Conservation (phyloP, 306 rosid species). For the Fagus sylvatica region DNA sequence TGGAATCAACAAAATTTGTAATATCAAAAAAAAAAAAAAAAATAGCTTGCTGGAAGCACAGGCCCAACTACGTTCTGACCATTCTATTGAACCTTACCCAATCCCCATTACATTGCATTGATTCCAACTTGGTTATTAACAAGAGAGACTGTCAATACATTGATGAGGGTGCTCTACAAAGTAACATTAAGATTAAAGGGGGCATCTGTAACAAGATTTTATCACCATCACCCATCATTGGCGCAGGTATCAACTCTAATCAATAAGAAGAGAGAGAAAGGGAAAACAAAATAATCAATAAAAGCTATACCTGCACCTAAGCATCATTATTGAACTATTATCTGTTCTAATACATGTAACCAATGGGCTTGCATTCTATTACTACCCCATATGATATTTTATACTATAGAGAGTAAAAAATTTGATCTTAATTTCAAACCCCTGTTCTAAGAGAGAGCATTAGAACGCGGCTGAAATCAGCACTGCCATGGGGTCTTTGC, state of each 20-base stretch:
- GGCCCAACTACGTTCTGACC: too few relatives aligned
- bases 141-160: too few relatives aligned
- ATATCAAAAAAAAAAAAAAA: too few relatives aligned
- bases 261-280: too few relatives aligned
- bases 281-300: not conserved
- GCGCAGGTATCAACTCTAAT: not conserved
- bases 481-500: constrained; percentile 16
- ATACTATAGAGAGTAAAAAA: constrained; percentile 24
- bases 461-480: constrained; percentile 27
- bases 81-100: too few relatives aligned
- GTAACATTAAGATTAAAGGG: not conserved
- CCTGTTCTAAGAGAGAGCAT: constrained; percentile 21
- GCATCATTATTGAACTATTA: constrained; percentile 50
- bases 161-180: not conserved
- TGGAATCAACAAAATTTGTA: too few relatives aligned
- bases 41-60: too few relatives aligned
- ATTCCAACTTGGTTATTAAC: too few relatives aligned
- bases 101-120: too few relatives aligned
- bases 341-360: constrained; percentile 58
- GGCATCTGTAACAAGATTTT: not conserved
- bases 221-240: not conserved
- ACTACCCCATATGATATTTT: constrained; percentile 41
- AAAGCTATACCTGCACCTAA: constrained; percentile 35
- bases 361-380: constrained; percentile 49
- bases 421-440: constrained; percentile 17